phyloP scores from a whole-genome alignment of 2,329 filamentous ascomycete genomes.

The Colletotrichum aenigma region DNA sequence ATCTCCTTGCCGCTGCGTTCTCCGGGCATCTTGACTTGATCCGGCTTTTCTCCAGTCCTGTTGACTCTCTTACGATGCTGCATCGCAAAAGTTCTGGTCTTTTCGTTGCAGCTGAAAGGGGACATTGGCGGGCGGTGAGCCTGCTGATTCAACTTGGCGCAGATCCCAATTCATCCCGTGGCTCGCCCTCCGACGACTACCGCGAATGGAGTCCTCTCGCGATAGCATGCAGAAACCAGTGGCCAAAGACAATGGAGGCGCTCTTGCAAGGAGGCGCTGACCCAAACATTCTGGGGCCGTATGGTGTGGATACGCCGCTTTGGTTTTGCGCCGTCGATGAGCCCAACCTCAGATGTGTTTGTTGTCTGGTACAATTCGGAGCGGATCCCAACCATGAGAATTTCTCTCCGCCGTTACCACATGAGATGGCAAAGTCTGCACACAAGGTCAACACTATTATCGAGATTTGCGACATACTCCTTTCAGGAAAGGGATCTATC shows the following conservation, averaged over 20 bases:
- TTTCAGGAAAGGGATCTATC: fast-evolving
- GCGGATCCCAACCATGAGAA: not conserved
- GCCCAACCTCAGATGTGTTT: not conserved
- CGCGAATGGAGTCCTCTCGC: not conserved
- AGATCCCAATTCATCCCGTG: not conserved
- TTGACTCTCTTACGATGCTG: fast-evolving
- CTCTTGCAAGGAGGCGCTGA: not conserved
- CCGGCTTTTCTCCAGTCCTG: not conserved
- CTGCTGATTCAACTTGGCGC: not conserved
- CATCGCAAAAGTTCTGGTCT: not conserved
- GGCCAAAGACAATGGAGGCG: not conserved
- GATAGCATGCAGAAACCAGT: not conserved
- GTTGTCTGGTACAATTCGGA: not conserved
- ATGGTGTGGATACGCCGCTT: not conserved
- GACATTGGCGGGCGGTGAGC: not conserved
- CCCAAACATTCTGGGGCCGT: not conserved
- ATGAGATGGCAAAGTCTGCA: not conserved
- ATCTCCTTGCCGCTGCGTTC: not conserved
- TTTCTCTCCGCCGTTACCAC: not conserved
- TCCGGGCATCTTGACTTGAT: not conserved
- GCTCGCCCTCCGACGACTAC: not conserved
- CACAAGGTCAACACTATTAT: not conserved
- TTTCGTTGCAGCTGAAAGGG: not conserved
- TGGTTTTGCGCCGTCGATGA: not conserved
- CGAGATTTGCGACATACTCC: not conserved